These are phyloP conservation scores for Epichloe bromicola DNA, from an alignment of 2,329 filamentous ascomycete genomes.

Conservation along the genomic window DNA sequence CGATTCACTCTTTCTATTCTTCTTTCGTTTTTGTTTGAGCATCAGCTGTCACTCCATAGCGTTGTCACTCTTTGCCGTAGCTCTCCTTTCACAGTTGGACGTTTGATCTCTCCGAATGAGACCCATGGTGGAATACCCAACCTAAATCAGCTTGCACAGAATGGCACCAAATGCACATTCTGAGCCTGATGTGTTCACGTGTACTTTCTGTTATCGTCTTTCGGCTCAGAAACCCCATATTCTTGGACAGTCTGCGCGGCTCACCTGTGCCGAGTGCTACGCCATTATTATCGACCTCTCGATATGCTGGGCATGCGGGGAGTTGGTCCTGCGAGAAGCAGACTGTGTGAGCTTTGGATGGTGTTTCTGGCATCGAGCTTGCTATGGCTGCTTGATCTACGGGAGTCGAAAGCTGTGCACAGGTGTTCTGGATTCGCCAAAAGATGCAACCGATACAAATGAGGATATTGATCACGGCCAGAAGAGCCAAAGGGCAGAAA, in stretches of 20 bases:
- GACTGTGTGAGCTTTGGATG: constrained; percentile 46
- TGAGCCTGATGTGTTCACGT: constrained; percentile 28
- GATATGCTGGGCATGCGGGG: constrained; percentile 45
- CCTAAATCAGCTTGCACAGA: background rate
- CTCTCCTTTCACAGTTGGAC: background rate
- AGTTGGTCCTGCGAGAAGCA: constrained; percentile 37
- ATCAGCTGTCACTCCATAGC: background rate
- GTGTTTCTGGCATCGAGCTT: constrained; percentile 46
- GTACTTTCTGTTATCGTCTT: constrained; percentile 41
- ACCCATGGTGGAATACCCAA: background rate
- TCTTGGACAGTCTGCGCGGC: constrained; percentile 33
- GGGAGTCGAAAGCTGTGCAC: constrained; percentile 26
- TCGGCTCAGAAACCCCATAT: constrained; percentile 23
- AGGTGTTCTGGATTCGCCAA: constrained; percentile 18
- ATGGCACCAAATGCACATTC: background rate
- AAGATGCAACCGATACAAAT: constrained; percentile 19
- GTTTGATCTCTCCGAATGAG: background rate
- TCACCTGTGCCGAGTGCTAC: constrained; percentile 36
- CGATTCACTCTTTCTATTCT: background rate
- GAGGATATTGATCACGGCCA: constrained; percentile 3
- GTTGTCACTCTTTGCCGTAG: background rate
- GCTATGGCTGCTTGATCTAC: constrained; percentile 43
- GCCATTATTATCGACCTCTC: constrained; percentile 36
- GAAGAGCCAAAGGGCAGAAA: constrained; percentile 22
- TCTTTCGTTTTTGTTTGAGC: background rate